Base-by-base conservation (phyloP, 495 filamentous ascomycete species). In the Aspergillus nidulans region DNA sequence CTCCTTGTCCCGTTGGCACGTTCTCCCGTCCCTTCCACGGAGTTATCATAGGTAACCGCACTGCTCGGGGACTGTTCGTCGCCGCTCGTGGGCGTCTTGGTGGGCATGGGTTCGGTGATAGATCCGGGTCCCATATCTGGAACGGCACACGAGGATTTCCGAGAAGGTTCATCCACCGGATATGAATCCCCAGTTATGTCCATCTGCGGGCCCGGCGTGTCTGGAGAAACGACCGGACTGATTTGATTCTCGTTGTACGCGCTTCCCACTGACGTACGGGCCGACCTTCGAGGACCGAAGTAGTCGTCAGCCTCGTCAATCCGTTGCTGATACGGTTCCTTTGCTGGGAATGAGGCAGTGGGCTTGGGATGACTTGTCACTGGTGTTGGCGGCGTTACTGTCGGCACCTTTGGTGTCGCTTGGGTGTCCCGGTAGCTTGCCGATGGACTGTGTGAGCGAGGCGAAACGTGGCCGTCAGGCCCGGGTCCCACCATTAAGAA, bases 121-220 rank as follows among this genome's bases (percentile, higher is more conserved):
- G 70, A 64, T 24, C 67, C 61, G 38, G 65, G 63, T 0, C 67
- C 59, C 36, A 67, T 20, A 25, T 69, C 69, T 1, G 72, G 72
- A 50, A 73, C 56, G 34, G 69, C 71, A 39, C 55, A 64, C 20
- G 73, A 74, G 1, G 73, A 74, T 36, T 70, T 72, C 19, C 71
- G 66, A 13, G 70, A 71, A 13, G 70, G 38, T 21, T 63, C 53
- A 13, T 64, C 64, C 4, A 58, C 49, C 0, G 46, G 56, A 0
- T 64, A 49, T 1, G 71, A 53, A 19, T 36, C 63, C 10, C 69
- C 70, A 2, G 69, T 70, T 30, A 73, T 73, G 47, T 75, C 72
- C 40, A 73, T 72, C 40, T 69, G 68, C 12, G 72, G 72, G 23
- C 70, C 72, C 1, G 66, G 59, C 0, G 72, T 75, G 51, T 75